A percentile compares a stretch with the other conserved stretches of the same genome.
Evolutionary conservation across 2,329 filamentous ascomycete species (phyloP).

Genomic region (Talaromyces pinophilus): DNA sequence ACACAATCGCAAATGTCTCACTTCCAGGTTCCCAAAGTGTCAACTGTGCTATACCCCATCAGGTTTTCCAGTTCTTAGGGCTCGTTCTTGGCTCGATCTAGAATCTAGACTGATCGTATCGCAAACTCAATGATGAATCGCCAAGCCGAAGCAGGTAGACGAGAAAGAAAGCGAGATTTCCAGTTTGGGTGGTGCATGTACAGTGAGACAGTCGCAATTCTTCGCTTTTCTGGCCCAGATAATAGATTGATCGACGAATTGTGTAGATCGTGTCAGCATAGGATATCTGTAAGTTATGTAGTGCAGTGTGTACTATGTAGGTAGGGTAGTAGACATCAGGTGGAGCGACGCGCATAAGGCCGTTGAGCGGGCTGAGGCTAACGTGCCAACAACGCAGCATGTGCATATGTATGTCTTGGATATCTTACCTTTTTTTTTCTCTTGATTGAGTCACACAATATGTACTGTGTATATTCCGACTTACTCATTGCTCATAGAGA

Average conservation of each 20-base stretch:
- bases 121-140: neutral
- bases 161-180: neutral
- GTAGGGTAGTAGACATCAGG: neutral
- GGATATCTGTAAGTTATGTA: neutral
- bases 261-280: neutral
- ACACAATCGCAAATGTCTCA: neutral
- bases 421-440: neutral
- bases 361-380: slow-evolving; percentile 10
- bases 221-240: too few species aligned
- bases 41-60: neutral
- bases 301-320: neutral
- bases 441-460: neutral
- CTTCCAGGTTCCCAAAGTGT: neutral
- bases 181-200: neutral
- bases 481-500: neutral
- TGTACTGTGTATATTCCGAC: too few species aligned
- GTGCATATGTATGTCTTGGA: slow-evolving; percentile 17
- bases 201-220: neutral
- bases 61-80: neutral
- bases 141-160: neutral
- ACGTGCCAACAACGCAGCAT: slow-evolving; percentile 15
- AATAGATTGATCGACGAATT: neutral
- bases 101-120: neutral
- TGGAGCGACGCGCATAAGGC: neutral
- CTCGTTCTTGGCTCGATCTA: neutral